A percentile compares a stretch with the other conserved stretches of the same genome.
phyloP scores from a whole-genome alignment of 1,284 basidiomycete species.

The Pseudozyma pruni region DNA sequence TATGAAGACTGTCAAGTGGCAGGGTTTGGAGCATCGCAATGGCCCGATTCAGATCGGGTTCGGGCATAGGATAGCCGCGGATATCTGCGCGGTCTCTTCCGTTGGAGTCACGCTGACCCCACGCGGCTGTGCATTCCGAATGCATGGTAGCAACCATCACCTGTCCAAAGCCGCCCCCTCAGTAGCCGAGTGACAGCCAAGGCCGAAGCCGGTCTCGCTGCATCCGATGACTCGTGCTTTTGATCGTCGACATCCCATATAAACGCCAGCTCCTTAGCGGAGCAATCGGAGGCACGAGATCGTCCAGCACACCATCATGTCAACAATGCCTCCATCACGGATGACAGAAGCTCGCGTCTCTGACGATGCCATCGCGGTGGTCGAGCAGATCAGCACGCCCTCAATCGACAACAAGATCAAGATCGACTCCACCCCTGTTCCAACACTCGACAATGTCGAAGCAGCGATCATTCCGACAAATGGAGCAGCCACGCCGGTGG shows the following conservation, averaged over 20 bases:
- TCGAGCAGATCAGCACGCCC: background rate
- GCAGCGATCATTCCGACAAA: background rate
- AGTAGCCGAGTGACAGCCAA: too few relatives aligned
- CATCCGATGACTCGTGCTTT: too few relatives aligned
- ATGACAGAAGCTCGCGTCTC: background rate
- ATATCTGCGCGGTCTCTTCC: background rate
- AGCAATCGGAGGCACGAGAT: background rate
- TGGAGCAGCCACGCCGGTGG: background rate
- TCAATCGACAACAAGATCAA: slow-evolving; percentile 2
- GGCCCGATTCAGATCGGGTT: slow-evolving; percentile 3
- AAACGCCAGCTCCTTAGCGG: background rate
- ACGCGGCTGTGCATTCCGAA: too few relatives aligned
- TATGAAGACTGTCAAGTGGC: too few relatives aligned
- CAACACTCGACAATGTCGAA: slow-evolving; percentile 10
- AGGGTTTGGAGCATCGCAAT: too few relatives aligned
- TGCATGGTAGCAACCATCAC: too few relatives aligned
- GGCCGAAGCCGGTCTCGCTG: too few relatives aligned
- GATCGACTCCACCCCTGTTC: background rate
- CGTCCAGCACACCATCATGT: background rate
- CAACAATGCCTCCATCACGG: background rate
- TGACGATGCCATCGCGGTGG: slow-evolving; percentile 14
- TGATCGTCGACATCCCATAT: background rate
- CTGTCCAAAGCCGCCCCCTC: too few relatives aligned
- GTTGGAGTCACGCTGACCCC: slow-evolving; percentile 1
- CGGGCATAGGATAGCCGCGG: background rate